These are phyloP conservation scores for Daldinia sp. DNA, from an alignment of 2,329 filamentous ascomycete genomes.

Conservation along the genomic window DNA sequence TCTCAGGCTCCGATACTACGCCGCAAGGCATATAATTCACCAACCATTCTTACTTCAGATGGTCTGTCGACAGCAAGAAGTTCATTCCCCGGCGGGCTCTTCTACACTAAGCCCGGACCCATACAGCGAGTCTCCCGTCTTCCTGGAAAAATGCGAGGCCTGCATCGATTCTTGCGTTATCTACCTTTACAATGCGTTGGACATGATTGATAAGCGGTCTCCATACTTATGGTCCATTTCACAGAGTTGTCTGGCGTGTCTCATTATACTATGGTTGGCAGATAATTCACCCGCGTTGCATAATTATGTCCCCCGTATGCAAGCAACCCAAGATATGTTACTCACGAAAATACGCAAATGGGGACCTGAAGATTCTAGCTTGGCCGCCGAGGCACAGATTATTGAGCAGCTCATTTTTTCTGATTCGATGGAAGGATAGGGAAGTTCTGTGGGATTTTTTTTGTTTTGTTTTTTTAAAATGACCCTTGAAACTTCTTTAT, in stretches of 20 bases:
- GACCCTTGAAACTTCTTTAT: not conserved
- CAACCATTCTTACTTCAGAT: slow-evolving; percentile 61
- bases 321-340: slow-evolving; percentile 43
- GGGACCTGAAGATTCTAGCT: slow-evolving; percentile 47
- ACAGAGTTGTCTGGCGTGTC: slow-evolving; percentile 48
- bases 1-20: slow-evolving; percentile 77
- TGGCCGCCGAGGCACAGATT: slow-evolving; percentile 44
- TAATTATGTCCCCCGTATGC: slow-evolving; percentile 44
- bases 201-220: slow-evolving; percentile 50
- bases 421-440: slow-evolving; percentile 34
- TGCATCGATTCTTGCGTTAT: slow-evolving; percentile 49
- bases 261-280: slow-evolving; percentile 48
- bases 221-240: slow-evolving; percentile 51
- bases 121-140: slow-evolving; percentile 39
- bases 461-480: not conserved
- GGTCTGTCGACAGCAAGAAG: slow-evolving; percentile 39
- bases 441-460: not conserved
- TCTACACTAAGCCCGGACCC: slow-evolving; percentile 34
- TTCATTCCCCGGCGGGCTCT: slow-evolving; percentile 36
- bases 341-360: slow-evolving; percentile 45
- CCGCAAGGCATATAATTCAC: slow-evolving; percentile 73
- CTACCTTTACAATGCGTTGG: slow-evolving; percentile 48
- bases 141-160: slow-evolving; percentile 48
- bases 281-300: slow-evolving; percentile 43
- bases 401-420: slow-evolving; percentile 40